phyloP scores from a whole-genome alignment of 441 rosid species.

The Hura crepitans region DNA sequence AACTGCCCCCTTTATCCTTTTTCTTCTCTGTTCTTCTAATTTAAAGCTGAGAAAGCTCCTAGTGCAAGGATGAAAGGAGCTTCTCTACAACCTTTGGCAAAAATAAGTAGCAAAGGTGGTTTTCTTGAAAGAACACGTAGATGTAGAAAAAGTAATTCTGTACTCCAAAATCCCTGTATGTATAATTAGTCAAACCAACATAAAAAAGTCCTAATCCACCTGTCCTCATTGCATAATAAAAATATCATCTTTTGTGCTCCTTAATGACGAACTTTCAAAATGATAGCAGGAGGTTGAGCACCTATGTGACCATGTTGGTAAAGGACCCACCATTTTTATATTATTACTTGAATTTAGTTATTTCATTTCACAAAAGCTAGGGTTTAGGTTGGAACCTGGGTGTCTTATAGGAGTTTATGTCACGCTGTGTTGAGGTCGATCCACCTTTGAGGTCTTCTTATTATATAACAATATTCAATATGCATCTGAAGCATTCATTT shows the following conservation, averaged over 20 bases:
- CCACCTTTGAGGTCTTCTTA: slow-evolving; percentile 1
- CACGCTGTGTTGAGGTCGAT: not conserved
- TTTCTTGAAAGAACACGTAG: not conserved
- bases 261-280: not conserved
- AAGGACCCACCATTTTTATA: not conserved
- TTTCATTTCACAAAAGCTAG: slow-evolving; percentile 4
- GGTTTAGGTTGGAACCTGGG: slow-evolving; percentile 5
- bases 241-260: not conserved
- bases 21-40: not conserved
- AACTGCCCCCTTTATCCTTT: not conserved
- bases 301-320: slow-evolving; percentile 2
- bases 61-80: not conserved
- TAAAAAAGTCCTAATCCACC: not conserved
- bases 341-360: not conserved
- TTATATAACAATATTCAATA: not conserved
- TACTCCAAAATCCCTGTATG: not conserved
- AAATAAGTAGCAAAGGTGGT: not conserved
- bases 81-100: not conserved
- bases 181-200: not conserved
- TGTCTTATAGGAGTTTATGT: not conserved
- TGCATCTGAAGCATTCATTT: slow-evolving; percentile 5
- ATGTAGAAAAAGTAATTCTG: not conserved
- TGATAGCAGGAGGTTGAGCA: not conserved
- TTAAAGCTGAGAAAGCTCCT: slow-evolving; percentile 11
- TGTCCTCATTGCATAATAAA: not conserved